Conservation (phyloP, 1,284 basidiomycete species). For the Naganishia sp. region DNA sequence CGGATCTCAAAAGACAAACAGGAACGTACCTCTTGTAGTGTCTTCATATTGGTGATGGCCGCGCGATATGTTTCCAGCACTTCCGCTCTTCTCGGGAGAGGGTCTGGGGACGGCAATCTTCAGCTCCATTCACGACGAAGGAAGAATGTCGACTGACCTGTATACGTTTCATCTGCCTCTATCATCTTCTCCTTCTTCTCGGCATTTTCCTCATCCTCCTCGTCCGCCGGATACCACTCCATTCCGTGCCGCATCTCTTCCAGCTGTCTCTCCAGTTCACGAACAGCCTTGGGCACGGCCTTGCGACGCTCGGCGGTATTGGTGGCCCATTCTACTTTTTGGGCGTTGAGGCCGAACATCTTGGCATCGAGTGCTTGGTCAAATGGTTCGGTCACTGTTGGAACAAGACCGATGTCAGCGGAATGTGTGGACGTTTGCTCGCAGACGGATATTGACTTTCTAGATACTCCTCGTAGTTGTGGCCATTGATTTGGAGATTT, state of each 20-base stretch:
- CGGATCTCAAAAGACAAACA: neutral
- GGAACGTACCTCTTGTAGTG: slow-evolving; percentile 9
- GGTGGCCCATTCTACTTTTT: slow-evolving; percentile 62
- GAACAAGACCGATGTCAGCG: neutral
- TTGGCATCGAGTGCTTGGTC: slow-evolving; percentile 74
- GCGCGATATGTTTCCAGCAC: slow-evolving; percentile 21
- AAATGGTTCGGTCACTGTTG: slow-evolving; percentile 69
- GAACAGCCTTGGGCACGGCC: slow-evolving; percentile 59
- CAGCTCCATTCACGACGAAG: neutral
- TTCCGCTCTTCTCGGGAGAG: slow-evolving; percentile 23
- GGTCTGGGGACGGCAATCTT: neutral
- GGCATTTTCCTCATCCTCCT: slow-evolving; percentile 40
- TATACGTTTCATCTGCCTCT: slow-evolving; percentile 37
- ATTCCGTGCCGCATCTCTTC: slow-evolving; percentile 56
- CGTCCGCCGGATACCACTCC: slow-evolving; percentile 45
- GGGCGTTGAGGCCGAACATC: slow-evolving; percentile 69
- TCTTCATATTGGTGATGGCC: slow-evolving; percentile 21
- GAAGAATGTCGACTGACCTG: slow-evolving; percentile 28
- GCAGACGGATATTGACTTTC: slow-evolving; percentile 47
- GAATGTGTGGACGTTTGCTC: neutral
- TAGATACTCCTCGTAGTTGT: slow-evolving; percentile 67
- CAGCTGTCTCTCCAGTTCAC: slow-evolving; percentile 58
- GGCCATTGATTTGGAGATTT: slow-evolving; percentile 76
- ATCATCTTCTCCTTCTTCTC: slow-evolving; percentile 37
- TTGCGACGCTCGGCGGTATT: slow-evolving; percentile 28